phyloP scores from a whole-genome alignment of 345 rosid genomes.

The Gossypium raimondii region DNA sequence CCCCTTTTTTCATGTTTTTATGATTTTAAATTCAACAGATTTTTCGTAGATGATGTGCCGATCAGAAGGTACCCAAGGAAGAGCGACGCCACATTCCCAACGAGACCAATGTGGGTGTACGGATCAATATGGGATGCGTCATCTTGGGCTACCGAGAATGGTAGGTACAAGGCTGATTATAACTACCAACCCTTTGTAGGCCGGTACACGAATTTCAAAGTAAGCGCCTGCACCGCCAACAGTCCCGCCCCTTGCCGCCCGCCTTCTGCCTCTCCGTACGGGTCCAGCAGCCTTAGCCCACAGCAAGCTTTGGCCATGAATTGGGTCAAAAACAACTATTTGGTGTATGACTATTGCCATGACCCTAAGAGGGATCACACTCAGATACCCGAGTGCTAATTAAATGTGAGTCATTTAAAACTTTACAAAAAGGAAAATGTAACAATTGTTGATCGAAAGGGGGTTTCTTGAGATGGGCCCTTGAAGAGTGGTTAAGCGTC shows the following conservation, averaged over 20 bases:
- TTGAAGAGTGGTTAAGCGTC: constrained; percentile 41
- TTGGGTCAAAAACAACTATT: constrained; percentile 71
- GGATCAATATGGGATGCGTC: constrained; percentile 99
- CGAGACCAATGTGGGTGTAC: constrained; percentile 74
- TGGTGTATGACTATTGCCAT: constrained; percentile 79
- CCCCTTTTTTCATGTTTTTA: background rate
- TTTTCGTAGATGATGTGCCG: constrained; percentile 88
- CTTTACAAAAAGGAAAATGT: background rate
- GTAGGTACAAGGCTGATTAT: constrained; percentile 77
- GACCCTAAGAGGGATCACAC: constrained; percentile 77
- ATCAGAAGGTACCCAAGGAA: constrained; percentile 67
- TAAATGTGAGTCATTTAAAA: background rate
- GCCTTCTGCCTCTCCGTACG: constrained; percentile 40
- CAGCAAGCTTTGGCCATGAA: constrained; percentile 59
- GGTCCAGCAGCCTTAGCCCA: constrained; percentile 41
- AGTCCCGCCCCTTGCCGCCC: constrained; percentile 41
- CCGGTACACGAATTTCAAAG: constrained; percentile 53
- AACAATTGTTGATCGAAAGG: background rate
- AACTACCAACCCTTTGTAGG: constrained; percentile 77
- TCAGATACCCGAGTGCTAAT: constrained; percentile 71
- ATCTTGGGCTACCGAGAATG: constrained; percentile 90
- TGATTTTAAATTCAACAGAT: constrained; percentile 37
- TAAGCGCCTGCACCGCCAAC: constrained; percentile 48
- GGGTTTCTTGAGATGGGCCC: constrained; percentile 46
- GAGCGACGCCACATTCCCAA: constrained; percentile 63